These are phyloP conservation scores for Spiromastix sp. DNA, from an alignment of 2,329 filamentous ascomycete genomes.

Conservation along the genomic window DNA sequence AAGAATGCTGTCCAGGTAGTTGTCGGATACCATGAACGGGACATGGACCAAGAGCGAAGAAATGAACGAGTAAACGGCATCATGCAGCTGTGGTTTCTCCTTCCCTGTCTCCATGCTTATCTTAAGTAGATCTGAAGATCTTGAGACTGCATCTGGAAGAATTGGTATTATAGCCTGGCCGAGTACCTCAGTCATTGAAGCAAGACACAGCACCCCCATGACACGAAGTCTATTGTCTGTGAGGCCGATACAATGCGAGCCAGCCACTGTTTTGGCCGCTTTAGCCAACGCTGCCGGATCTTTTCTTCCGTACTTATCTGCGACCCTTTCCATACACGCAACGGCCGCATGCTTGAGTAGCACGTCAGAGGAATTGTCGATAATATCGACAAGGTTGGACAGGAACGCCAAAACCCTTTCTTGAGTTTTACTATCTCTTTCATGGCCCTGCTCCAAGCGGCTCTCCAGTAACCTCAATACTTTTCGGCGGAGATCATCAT, in stretches of 20 bases:
- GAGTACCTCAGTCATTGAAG: conserved; percentile 80
- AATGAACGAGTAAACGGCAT: conserved; percentile 71
- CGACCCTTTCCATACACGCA: conserved; percentile 82
- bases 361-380: conserved; percentile 61
- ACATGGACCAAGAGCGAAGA: conserved; percentile 70
- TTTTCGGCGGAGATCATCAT: conserved; percentile 66
- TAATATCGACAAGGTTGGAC: conserved; percentile 64
- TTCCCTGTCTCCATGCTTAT: conserved; percentile 46
- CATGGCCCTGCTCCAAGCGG: conserved; percentile 63
- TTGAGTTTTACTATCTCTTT: conserved; percentile 58
- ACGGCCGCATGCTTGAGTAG: conserved; percentile 77
- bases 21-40: conserved; percentile 76
- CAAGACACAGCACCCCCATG: conserved; percentile 79
- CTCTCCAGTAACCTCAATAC: conserved; percentile 71
- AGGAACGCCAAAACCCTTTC: conserved; percentile 66
- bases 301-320: conserved; percentile 91
- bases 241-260: conserved; percentile 65
- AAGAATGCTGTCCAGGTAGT: conserved; percentile 63
- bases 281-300: conserved; percentile 65
- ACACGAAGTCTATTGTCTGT: conserved; percentile 62
- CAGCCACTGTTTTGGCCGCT: conserved; percentile 66
- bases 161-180: conserved; percentile 78
- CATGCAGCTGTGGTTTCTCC: conserved; percentile 58
- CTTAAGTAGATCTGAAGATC: conserved; percentile 60
- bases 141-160: conserved; percentile 64